Conservation (phyloP, 225 moss, liverwort and hornwort species). For the Thuidium tamariscinum region DNA sequence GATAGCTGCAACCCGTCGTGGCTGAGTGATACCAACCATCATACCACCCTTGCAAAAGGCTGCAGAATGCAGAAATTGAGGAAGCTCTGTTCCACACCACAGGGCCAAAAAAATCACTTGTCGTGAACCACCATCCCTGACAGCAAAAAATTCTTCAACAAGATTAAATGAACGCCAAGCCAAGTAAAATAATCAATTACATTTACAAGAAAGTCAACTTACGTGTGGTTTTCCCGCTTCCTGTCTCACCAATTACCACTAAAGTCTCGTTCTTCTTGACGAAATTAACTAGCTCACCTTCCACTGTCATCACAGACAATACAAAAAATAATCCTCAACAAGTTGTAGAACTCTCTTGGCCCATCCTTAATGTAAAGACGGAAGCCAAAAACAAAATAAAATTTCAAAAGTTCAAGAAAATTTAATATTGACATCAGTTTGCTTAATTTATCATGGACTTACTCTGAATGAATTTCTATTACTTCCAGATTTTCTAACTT, state of each 20-base stretch:
- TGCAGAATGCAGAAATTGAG: constrained; percentile 75
- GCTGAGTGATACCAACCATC: too few relatives aligned
- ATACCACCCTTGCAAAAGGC: too few relatives aligned
- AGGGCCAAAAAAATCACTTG: not conserved
- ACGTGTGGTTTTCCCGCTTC: constrained; percentile 99
- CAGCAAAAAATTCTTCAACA: not conserved
- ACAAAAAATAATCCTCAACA: not conserved
- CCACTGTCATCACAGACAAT: constrained; percentile 43
- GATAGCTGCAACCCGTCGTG: too few relatives aligned
- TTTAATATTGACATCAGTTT: not conserved
- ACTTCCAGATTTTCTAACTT: not conserved
- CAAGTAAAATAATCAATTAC: not conserved
- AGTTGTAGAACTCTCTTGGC: not conserved
- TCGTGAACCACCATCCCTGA: not conserved
- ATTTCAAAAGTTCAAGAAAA: too few relatives aligned
- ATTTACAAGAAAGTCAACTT: constrained; percentile 1
- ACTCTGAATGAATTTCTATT: not conserved
- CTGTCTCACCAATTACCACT: constrained; percentile 88
- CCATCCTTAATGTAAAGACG: not conserved
- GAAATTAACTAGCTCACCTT: constrained; percentile 55
- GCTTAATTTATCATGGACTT: not conserved
- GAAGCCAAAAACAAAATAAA: not conserved
- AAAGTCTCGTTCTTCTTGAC: constrained; percentile 73
- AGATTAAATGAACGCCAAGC: not conserved
- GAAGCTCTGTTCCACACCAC: constrained; percentile 31